A percentile compares a stretch with the other conserved stretches of the same genome.
phyloP scores from a whole-genome alignment of 345 rosid genomes.

The Camelina neglecta region DNA sequence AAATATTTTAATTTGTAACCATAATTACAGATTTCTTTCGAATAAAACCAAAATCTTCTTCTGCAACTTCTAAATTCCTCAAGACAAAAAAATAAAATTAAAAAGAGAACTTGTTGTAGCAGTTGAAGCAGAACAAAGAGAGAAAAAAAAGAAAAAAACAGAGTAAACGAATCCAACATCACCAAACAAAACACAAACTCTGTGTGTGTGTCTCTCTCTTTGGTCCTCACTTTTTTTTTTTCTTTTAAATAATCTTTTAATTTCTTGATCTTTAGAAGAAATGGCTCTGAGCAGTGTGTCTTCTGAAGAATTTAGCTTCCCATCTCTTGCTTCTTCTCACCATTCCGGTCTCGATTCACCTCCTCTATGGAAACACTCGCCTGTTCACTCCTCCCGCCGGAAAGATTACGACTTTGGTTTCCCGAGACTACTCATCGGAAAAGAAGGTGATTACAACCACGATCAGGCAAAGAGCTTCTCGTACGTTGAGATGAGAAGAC shows the following conservation, averaged over 20 bases:
- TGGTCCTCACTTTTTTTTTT: slow-evolving; percentile 20
- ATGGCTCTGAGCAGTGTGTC: slow-evolving; percentile 39
- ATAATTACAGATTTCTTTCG: background rate
- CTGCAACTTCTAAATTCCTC: slow-evolving; percentile 16
- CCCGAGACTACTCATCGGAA: slow-evolving; percentile 2
- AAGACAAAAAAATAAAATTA: background rate
- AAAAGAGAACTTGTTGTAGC: slow-evolving; percentile 50
- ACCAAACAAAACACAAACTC: slow-evolving; percentile 39
- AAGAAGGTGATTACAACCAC: slow-evolving; percentile 11
- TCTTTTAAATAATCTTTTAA: background rate
- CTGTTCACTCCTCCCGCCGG: slow-evolving; percentile 42
- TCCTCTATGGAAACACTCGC: slow-evolving; percentile 66
- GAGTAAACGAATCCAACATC: slow-evolving; percentile 51
- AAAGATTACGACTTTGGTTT: slow-evolving; percentile 10
- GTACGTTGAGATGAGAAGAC: slow-evolving; percentile 35
- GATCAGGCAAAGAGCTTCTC: slow-evolving; percentile 50
- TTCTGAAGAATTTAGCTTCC: slow-evolving; percentile 78
- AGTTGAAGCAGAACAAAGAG: slow-evolving; percentile 55
- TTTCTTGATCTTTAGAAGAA: slow-evolving; percentile 30
- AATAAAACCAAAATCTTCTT: slow-evolving; percentile 25
- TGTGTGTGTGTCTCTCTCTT: slow-evolving; percentile 23
- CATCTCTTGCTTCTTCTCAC: slow-evolving; percentile 39
- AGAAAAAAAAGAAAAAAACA: slow-evolving; percentile 33
- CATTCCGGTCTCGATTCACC: slow-evolving; percentile 63
- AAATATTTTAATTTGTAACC: background rate